A percentile compares a stretch with the other conserved stretches of the same genome.
phyloP scores from a whole-genome alignment of 768 basidiomycete genomes.

The Hydnomerulius pinastri region DNA sequence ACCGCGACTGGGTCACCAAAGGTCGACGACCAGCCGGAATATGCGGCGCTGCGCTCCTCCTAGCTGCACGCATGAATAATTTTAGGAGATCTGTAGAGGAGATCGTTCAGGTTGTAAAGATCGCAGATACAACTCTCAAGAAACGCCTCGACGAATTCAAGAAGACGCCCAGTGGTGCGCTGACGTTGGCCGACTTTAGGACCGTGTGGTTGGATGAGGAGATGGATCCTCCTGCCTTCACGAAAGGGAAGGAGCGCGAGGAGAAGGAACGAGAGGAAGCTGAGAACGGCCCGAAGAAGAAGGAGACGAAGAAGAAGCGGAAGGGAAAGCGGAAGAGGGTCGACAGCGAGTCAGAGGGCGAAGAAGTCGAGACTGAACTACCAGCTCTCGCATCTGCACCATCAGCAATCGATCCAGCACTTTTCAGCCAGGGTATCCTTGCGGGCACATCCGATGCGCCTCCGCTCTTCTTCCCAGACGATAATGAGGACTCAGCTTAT shows the following conservation, averaged over 20 bases:
- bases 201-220: slow-evolving; percentile 90
- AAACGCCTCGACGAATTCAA: slow-evolving; percentile 96
- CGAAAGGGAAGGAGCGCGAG: slow-evolving; percentile 72
- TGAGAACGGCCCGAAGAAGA: slow-evolving; percentile 34
- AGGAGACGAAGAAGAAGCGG: slow-evolving; percentile 32
- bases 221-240: slow-evolving; percentile 90
- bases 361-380: slow-evolving; percentile 17
- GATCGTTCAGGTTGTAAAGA: slow-evolving; percentile 98
- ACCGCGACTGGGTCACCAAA: slow-evolving; percentile 96
- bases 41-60: slow-evolving; percentile 91
- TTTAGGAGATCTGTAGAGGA: slow-evolving; percentile 92
- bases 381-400: slow-evolving; percentile 14
- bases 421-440: slow-evolving; percentile 71
- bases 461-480: slow-evolving; percentile 48
- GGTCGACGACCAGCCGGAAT: slow-evolving; percentile 96
- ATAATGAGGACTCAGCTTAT: slow-evolving; percentile 39
- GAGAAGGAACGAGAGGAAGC: slow-evolving; percentile 50
- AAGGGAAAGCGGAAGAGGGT: slow-evolving; percentile 42
- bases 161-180: slow-evolving; percentile 77
- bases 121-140: slow-evolving; percentile 92
- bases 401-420: slow-evolving; percentile 51
- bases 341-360: slow-evolving; percentile 39
- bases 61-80: slow-evolving; percentile 99
- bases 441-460: slow-evolving; percentile 45
- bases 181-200: slow-evolving; percentile 89